Evolutionary conservation across 2,329 filamentous ascomycete genomes (phyloP).

Genomic region (Keithomyces neogunnii): DNA sequence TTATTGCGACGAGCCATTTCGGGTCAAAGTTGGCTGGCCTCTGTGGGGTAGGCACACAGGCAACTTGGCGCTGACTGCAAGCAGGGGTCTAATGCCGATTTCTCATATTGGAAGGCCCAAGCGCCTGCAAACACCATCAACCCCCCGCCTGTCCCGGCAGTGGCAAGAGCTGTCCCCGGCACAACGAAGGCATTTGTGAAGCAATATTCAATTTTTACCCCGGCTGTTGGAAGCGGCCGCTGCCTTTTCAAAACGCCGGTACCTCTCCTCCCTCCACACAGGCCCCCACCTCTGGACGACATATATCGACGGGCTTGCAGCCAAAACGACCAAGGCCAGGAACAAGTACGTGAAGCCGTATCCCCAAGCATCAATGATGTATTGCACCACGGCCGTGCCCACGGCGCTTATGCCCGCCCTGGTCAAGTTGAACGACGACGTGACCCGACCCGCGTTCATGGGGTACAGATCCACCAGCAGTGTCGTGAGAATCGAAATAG

Average conservation of each 20-base stretch:
- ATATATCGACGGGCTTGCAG: constrained; percentile 17
- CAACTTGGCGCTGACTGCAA: no score
- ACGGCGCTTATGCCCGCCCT: constrained; percentile 30
- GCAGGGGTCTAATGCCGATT: no score
- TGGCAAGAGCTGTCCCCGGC: no score
- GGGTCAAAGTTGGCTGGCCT: no score
- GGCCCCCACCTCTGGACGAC: constrained; percentile 23
- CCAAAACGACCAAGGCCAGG: constrained; percentile 20
- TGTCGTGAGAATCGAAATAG: constrained; percentile 31
- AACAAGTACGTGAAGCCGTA: constrained; percentile 29
- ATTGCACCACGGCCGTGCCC: constrained; percentile 30
- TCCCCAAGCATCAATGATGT: constrained; percentile 32
- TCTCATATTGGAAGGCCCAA: no score
- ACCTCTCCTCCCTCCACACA: constrained; percentile 23
- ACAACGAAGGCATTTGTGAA: no score
- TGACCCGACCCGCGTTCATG: constrained; percentile 29
- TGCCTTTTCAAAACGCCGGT: constrained; percentile 10
- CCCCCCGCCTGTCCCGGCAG: not conserved
- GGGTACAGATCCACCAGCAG: constrained; percentile 36
- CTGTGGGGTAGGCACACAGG: no score
- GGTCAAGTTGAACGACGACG: constrained; percentile 32
- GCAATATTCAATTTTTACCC: no score
- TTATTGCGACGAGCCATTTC: no score
- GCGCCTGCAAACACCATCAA: not conserved
- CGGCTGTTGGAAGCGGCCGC: not conserved